Percentiles rank a stretch among this genome's conserved stretches.
These are phyloP conservation scores for Backusella tarrabulga DNA, from an alignment of 192 early-diverging fungal species.

Conservation along the genomic window DNA sequence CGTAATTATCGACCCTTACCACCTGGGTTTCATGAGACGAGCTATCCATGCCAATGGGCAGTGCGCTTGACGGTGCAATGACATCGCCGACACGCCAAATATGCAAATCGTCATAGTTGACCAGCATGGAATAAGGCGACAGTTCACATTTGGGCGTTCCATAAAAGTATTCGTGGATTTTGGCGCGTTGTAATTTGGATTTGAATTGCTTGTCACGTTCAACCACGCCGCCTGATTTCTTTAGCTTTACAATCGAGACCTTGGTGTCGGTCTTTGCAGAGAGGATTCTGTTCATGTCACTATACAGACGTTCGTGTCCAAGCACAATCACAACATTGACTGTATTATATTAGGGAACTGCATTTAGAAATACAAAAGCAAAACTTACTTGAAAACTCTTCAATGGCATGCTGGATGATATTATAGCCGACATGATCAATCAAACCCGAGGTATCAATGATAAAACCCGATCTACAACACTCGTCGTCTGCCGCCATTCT, in stretches of 20 bases:
- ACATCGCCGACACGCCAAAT: conserved; percentile 81
- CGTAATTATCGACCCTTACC: conserved; percentile 75
- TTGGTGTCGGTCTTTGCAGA: conserved; percentile 29
- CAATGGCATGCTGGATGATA: conserved; percentile 70
- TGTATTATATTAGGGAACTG: background rate
- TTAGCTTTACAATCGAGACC: conserved; percentile 78
- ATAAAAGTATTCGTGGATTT: conserved; percentile 95
- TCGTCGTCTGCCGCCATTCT: conserved; percentile 64
- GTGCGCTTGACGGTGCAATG: conserved; percentile 84
- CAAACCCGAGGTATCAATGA: conserved; percentile 88
- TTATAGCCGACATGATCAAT: conserved; percentile 76
- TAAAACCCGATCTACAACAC: conserved; percentile 66
- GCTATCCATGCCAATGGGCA: conserved; percentile 86
- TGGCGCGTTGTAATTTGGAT: conserved; percentile 65
- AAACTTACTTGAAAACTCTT: conserved; percentile 60
- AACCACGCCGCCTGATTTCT: conserved; percentile 94
- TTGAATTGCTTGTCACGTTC: conserved; percentile 76
- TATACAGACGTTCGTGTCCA: conserved; percentile 93
- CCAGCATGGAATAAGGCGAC: conserved; percentile 80
- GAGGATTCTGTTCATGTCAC: conserved; percentile 65
- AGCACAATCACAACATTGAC: conserved; percentile 87
- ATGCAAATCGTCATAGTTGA: conserved; percentile 73
- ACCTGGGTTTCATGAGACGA: conserved; percentile 78
- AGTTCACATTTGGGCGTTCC: conserved; percentile 75
- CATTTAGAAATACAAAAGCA: background rate